Evolutionary conservation across 2,329 filamentous ascomycete genomes (phyloP), one percentile per base, ranked within the genome.

Genomic region (Aspergillus arachidicola): DNA sequence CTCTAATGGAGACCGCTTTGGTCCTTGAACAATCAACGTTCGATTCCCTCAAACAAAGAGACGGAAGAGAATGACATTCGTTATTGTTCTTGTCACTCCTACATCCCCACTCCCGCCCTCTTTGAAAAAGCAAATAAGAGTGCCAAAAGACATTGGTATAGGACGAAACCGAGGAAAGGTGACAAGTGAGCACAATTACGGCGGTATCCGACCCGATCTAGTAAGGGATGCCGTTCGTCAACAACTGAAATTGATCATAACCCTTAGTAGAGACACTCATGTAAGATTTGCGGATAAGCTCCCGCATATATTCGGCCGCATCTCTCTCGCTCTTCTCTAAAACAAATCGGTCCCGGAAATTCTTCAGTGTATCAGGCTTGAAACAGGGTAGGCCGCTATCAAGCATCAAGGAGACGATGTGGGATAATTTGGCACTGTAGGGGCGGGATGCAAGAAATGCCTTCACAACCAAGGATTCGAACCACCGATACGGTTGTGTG

Each of bases 211-310:
- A n/a, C 3, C 16, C 32, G 12, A 19, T 16, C 69, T 85, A 97
- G 75, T 96, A 98, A 38, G 95, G 95, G 77, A 99, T 99, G 7
- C 94, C 95, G 75, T 99, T 98, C 36, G 95, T 98, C 80, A 97
- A 82, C 73, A 97, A 82, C 83, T 99, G 95, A 84, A 97, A 99
- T 78, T 97, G 92, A 81, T 99, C 96, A 78, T 99, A 99, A 55
- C 94, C 91, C 68, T 92, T 93, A 1, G 95, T 99, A 61, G 91
- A 94, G 76, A 95, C 92, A 80, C 92, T 97, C 63, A 89, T 87
- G 73, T 95, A 92, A 76, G 94, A 97, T 85, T 91, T 96, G 82
- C 89, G 90, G 74, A 97, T 91, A 72, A 98, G 82, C 60, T 91
- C 92, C 69, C 90, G 88, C 88, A 99, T 96, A 72, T 95, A 96